These are phyloP conservation scores for Geosmithia morbida DNA, from an alignment of 2,329 filamentous ascomycete species.

Conservation along the genomic window DNA sequence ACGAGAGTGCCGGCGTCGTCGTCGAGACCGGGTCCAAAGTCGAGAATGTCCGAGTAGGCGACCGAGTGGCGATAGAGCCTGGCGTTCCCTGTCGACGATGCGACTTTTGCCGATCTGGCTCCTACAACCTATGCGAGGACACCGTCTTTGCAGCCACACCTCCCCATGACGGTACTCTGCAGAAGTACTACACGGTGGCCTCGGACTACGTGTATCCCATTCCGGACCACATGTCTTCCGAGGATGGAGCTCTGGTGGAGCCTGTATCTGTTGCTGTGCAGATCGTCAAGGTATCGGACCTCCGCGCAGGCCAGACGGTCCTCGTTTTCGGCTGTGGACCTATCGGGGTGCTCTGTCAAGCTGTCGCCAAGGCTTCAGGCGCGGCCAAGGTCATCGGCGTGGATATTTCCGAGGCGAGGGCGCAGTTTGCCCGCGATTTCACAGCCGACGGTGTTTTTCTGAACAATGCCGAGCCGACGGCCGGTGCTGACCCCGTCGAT, in stretches of 20 bases:
- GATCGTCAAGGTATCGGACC: slow-evolving; percentile 58
- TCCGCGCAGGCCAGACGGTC: slow-evolving; percentile 61
- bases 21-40: slow-evolving; percentile 47
- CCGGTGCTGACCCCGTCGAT: no score
- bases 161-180: slow-evolving; percentile 65
- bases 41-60: slow-evolving; percentile 46
- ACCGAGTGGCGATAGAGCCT: slow-evolving; percentile 70
- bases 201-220: slow-evolving; percentile 90
- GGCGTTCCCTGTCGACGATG: slow-evolving; percentile 66
- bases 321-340: slow-evolving; percentile 80
- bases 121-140: slow-evolving; percentile 66
- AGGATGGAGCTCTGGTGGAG: slow-evolving; percentile 84
- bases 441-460: background rate
- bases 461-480: background rate
- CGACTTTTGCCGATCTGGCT: slow-evolving; percentile 54
- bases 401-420: slow-evolving; percentile 67
- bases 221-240: slow-evolving; percentile 58
- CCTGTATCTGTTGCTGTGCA: slow-evolving; percentile 77
- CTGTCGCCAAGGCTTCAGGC: slow-evolving; percentile 71
- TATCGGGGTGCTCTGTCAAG: slow-evolving; percentile 75
- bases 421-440: slow-evolving; percentile 54
- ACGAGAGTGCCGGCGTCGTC: slow-evolving; percentile 48
- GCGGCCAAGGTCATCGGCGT: slow-evolving; percentile 69
- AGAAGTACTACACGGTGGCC: slow-evolving; percentile 72
- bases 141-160: slow-evolving; percentile 79